Conservation (phyloP, 352 stramenopile species). For the Pilasporangium apinafurcum region DNA sequence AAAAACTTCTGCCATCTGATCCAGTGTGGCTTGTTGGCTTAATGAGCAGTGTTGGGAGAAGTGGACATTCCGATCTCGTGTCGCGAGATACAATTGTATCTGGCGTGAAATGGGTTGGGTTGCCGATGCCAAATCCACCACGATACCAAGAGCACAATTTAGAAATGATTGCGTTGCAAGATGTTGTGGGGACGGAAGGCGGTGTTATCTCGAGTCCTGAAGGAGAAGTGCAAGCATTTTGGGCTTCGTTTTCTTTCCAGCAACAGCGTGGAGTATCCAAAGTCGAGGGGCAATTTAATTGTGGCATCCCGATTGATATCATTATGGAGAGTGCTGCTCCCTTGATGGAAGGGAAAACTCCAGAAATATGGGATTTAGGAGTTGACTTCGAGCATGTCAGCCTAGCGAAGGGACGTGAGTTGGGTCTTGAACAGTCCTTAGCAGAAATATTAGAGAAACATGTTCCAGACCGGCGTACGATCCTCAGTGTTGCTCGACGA, state of each 20-base stretch:
- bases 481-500: conserved; percentile 70
- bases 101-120: conserved; percentile 79
- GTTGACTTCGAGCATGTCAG: conserved; percentile 87
- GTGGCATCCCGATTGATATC: conserved; percentile 81
- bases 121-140: conserved; percentile 76
- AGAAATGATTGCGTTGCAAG: conserved; percentile 82
- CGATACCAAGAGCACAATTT: conserved; percentile 86
- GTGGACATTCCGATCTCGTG: conserved; percentile 75
- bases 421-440: conserved; percentile 77
- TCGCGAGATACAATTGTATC: conserved; percentile 83
- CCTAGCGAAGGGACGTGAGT: conserved; percentile 82
- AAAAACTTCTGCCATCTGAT: conserved; percentile 58
- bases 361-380: conserved; percentile 74
- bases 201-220: conserved; percentile 69
- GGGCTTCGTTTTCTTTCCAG: conserved; percentile 85
- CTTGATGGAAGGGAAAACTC: conserved; percentile 61
- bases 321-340: conserved; percentile 83
- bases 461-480: conserved; percentile 58
- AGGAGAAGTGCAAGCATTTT: conserved; percentile 77
- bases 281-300: conserved; percentile 84
- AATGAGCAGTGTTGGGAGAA: conserved; percentile 76
- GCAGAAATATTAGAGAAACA: conserved; percentile 73
- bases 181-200: conserved; percentile 76
- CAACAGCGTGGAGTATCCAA: conserved; percentile 66
- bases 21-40: conserved; percentile 82